Percentiles rank a stretch among this genome's conserved stretches.
phyloP scores from a whole-genome alignment of 768 basidiomycete genomes.

The Suillus ampliporus region DNA sequence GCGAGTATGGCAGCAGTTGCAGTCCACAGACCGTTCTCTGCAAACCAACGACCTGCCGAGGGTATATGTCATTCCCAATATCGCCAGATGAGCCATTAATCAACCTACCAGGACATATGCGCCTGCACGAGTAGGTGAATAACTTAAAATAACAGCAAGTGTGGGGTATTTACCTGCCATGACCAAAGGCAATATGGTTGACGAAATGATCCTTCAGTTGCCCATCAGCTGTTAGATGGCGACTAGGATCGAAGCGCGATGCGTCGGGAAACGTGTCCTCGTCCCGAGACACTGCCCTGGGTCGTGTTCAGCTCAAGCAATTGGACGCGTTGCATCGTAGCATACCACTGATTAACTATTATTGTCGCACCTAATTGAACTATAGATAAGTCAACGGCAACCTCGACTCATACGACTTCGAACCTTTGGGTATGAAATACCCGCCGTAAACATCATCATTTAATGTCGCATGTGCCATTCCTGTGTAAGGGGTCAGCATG shows the following conservation, averaged over 20 bases:
- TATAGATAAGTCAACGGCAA: neutral
- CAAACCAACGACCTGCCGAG: slow-evolving; percentile 8
- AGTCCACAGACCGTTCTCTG: neutral
- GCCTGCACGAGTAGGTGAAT: neutral
- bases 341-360: slow-evolving; percentile 6
- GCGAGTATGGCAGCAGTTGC: neutral
- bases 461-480: slow-evolving; percentile 32
- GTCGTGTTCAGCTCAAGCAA: neutral
- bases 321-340: too few species aligned
- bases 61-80: neutral
- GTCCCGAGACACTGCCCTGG: slow-evolving; percentile 11
- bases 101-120: slow-evolving; percentile 4
- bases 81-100: neutral
- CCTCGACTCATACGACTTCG: slow-evolving; percentile 23
- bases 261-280: slow-evolving; percentile 1
- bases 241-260: slow-evolving; percentile 6
- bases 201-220: neutral
- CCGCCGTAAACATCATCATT: slow-evolving; percentile 45
- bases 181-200: neutral
- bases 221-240: slow-evolving; percentile 3
- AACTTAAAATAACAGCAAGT: neutral
- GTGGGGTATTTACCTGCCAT: neutral
- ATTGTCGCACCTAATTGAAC: neutral
- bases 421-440: slow-evolving; percentile 56
- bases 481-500: slow-evolving; percentile 4